A percentile compares a stretch with the other conserved stretches of the same genome.
Conservation (phyloP, 805 yeast species). For the Blastobotrys mokoenaii region DNA sequence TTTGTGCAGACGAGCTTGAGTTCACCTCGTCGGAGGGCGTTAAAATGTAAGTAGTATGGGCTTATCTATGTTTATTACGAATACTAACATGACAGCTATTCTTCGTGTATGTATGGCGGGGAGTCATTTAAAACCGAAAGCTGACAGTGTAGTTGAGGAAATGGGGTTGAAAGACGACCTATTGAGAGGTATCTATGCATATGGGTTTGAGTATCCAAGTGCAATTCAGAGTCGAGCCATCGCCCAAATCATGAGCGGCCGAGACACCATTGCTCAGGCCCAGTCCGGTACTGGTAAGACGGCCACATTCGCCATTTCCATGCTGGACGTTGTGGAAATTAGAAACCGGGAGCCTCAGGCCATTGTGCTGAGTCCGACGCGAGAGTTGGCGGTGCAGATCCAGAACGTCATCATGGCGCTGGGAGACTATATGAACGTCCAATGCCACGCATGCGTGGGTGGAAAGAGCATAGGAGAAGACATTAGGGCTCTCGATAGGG, state of each 20-base stretch:
- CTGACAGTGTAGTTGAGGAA: conserved; percentile 22
- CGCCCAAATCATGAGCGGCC: conserved; percentile 64
- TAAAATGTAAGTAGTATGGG: conserved; percentile 8
- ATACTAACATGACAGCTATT: conserved; percentile 4
- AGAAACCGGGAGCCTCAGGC: conserved; percentile 76
- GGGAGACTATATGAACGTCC: conserved; percentile 83
- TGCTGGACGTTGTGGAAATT: conserved; percentile 55
- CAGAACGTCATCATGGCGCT: conserved; percentile 86
- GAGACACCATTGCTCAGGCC: conserved; percentile 74
- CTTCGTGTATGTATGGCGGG: conserved; percentile 4
- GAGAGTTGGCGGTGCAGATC: conserved; percentile 95
- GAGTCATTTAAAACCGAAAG: conserved; percentile 17
- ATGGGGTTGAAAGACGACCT: conserved; percentile 24
- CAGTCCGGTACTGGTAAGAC: conserved; percentile 89
- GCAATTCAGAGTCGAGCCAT: conserved; percentile 80
- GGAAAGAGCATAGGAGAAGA: conserved; percentile 90
- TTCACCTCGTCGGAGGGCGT: conserved; percentile 47
- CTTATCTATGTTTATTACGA: conserved; percentile 16
- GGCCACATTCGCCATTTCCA: conserved; percentile 74
- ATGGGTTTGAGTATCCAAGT: conserved; percentile 75
- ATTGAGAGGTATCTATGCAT: conserved; percentile 56
- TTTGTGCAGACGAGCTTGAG: conserved; percentile 36
- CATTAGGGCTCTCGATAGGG: conserved; percentile 70
- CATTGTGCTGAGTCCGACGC: conserved; percentile 89
- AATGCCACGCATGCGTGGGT: conserved; percentile 96